These are phyloP conservation scores for Entomortierella chlamydospora DNA, from an alignment of 192 early-diverging fungal genomes.

Conservation along the genomic window DNA sequence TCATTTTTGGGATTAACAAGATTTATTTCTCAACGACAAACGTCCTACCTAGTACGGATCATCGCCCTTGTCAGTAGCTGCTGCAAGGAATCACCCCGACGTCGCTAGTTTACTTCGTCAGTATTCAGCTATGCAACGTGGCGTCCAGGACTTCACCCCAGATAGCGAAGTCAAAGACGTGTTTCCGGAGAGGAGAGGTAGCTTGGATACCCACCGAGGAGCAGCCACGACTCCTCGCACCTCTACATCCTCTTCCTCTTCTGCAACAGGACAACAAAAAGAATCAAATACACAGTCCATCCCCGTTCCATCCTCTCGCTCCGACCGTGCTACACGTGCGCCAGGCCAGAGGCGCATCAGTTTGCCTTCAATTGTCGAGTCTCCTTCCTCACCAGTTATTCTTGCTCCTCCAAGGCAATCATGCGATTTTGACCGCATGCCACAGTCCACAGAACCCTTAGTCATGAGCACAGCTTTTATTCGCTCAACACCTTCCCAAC, in stretches of 20 bases:
- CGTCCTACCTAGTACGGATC: conserved; percentile 61
- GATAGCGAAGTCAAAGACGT: conserved; percentile 30
- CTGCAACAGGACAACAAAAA: conserved; percentile 7
- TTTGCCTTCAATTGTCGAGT: conserved; percentile 42
- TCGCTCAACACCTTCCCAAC: conserved; percentile 24
- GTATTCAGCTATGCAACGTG: conserved; percentile 51
- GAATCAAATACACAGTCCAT: conserved; percentile 26
- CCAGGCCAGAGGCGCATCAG: conserved; percentile 42
- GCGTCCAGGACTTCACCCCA: conserved; percentile 42
- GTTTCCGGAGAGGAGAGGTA: conserved; percentile 22
- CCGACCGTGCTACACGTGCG: conserved; percentile 7
- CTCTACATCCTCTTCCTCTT: no score
- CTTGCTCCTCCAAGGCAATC: conserved; percentile 37
- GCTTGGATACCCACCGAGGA: conserved; percentile 20
- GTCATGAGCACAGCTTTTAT: conserved; percentile 22
- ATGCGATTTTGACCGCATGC: conserved; percentile 35
- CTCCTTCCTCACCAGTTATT: conserved; percentile 33
- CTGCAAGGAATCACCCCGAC: conserved; percentile 64
- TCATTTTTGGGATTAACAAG: no score
- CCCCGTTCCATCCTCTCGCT: not conserved
- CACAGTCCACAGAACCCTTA: conserved; percentile 48
- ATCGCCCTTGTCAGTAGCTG: conserved; percentile 61
- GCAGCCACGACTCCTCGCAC: conserved; percentile 1
- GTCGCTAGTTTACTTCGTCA: conserved; percentile 51
- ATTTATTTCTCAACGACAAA: no score